Percentiles rank a stretch among this genome's conserved stretches.
Conservation (phyloP, 306 rosid genomes). For the Cercis canadensis region DNA sequence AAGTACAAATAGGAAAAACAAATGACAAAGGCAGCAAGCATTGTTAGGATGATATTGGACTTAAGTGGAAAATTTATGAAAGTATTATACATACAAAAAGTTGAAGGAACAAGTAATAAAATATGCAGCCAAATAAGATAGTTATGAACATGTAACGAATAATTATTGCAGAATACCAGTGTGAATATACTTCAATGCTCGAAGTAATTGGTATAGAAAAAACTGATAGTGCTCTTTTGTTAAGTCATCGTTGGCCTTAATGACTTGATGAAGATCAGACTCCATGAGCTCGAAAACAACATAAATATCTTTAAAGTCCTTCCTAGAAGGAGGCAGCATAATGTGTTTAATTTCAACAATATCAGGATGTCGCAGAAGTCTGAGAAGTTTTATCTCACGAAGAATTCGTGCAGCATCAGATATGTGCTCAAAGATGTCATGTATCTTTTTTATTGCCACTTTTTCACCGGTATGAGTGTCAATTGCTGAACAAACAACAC, state of each 20-base stretch:
- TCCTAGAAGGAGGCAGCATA: conserved; percentile 90
- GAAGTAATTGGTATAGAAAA: conserved; percentile 93
- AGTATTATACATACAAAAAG: neutral
- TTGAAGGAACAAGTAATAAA: conserved; percentile 7
- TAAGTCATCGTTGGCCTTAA: conserved; percentile 92
- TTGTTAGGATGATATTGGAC: neutral
- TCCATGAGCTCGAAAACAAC: conserved; percentile 99
- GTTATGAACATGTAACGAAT: neutral
- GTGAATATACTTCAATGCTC: conserved; percentile 94
- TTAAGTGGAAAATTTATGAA: no score
- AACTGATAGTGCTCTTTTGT: conserved; percentile 94
- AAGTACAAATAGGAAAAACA: conserved; percentile 3
- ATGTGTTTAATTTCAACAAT: conserved; percentile 97
- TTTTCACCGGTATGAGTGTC: conserved; percentile 85
- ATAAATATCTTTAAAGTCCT: conserved; percentile 92
- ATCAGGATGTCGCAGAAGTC: conserved; percentile 94
- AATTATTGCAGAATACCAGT: conserved; percentile 57
- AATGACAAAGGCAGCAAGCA: conserved; percentile 8
- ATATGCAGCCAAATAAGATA: conserved; percentile 9
- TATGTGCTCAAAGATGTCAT: conserved; percentile 90
- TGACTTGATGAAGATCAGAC: conserved; percentile 98
- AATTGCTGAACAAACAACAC: conserved; percentile 95
- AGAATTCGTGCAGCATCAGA: conserved; percentile 98
- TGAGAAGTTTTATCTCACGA: conserved; percentile 96
- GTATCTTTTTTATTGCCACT: conserved; percentile 96